Percentiles rank a stretch among this genome's conserved stretches.
phyloP scores from a whole-genome alignment of 2,329 filamentous ascomycete species.

The Diaporthe australafricana region DNA sequence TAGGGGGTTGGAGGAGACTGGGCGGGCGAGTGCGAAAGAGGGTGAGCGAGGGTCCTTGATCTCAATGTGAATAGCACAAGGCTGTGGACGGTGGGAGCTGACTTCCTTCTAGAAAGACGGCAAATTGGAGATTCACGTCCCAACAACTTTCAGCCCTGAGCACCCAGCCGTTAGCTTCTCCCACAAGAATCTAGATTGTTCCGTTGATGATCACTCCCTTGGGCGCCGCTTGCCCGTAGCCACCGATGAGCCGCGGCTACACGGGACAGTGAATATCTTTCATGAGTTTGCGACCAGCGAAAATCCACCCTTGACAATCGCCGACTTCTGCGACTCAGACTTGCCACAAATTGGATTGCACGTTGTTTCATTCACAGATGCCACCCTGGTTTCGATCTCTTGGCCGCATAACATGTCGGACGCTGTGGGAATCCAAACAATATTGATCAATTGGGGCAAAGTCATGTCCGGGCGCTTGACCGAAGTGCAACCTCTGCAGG shows the following conservation, averaged over 20 bases:
- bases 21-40: slow-evolving; percentile 53
- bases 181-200: slow-evolving; percentile 49
- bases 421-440: slow-evolving; percentile 53
- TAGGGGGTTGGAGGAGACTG: slow-evolving; percentile 58
- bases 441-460: slow-evolving; percentile 59
- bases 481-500: slow-evolving; percentile 52
- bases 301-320: slow-evolving; percentile 45
- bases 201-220: slow-evolving; percentile 55
- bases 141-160: slow-evolving; percentile 43
- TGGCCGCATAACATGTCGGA: slow-evolving; percentile 63
- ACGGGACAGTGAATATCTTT: too few species aligned
- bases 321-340: slow-evolving; percentile 56
- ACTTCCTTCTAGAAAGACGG: slow-evolving; percentile 38
- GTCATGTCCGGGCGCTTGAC: slow-evolving; percentile 56
- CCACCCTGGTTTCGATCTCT: slow-evolving; percentile 59
- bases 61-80: too few species aligned
- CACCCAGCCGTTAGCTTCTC: slow-evolving; percentile 55
- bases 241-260: slow-evolving; percentile 41
- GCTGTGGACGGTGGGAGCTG: too few species aligned
- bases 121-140: slow-evolving; percentile 49
- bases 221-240: slow-evolving; percentile 50
- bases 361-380: slow-evolving; percentile 60
- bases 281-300: slow-evolving; percentile 40
- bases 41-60: slow-evolving; percentile 8
- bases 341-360: slow-evolving; percentile 59